Conservation (phyloP, 768 basidiomycete genomes). For the Jaapia argillacea region DNA sequence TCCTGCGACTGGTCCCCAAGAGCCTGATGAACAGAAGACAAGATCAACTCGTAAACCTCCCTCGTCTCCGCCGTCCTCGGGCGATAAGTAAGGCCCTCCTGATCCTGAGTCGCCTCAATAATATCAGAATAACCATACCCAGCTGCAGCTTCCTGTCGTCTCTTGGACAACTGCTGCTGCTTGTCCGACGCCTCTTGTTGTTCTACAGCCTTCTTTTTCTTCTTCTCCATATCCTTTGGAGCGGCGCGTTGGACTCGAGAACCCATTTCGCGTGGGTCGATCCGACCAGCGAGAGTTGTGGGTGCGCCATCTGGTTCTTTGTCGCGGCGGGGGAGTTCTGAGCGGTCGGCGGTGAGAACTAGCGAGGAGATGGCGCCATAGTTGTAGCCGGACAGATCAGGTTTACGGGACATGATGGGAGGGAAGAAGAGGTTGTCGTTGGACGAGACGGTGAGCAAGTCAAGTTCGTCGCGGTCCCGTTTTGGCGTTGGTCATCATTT, state of each 20-base stretch:
- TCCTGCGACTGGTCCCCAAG: conserved; percentile 96
- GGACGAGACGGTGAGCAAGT: not conserved
- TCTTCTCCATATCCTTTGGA: conserved; percentile 87
- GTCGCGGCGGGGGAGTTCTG: conserved; percentile 74
- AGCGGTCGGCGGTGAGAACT: conserved; percentile 86
- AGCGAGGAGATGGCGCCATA: conserved; percentile 93
- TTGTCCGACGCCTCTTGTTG: conserved; percentile 49
- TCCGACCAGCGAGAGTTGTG: conserved; percentile 84
- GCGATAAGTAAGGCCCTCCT: conserved; percentile 88
- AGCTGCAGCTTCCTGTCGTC: conserved; percentile 29
- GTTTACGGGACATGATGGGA: conserved; percentile 31
- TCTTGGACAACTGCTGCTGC: conserved; percentile 46
- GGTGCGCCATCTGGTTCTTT: conserved; percentile 97
- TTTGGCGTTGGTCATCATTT: too few species aligned
- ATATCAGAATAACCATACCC: conserved; percentile 85
- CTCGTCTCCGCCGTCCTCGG: conserved; percentile 92
- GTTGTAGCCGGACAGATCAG: conserved; percentile 87
- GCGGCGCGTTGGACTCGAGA: conserved; percentile 75
- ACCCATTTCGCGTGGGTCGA: conserved; percentile 89
- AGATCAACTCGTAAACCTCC: conserved; percentile 88
- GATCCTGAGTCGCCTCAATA: conserved; percentile 86
- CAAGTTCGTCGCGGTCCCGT: too few species aligned
- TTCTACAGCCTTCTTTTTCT: conserved; percentile 77
- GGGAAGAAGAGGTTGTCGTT: not conserved
- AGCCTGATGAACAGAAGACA: conserved; percentile 69